phyloP scores from a whole-genome alignment of 805 yeast species.

The Torulaspora indica region DNA sequence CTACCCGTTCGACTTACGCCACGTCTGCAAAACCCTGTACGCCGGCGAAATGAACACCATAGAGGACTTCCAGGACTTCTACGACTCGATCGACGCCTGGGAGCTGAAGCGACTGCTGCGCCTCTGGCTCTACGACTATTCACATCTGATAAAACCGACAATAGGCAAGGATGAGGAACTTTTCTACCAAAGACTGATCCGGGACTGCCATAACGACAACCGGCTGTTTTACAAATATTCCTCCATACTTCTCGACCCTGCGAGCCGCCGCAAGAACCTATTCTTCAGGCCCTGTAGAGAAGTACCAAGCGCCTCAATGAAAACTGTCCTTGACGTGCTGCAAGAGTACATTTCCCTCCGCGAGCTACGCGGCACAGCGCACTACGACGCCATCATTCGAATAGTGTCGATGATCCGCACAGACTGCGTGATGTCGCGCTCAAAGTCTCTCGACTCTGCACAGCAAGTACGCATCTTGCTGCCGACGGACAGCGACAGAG shows the following conservation, averaged over 20 bases:
- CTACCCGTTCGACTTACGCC: slow-evolving; percentile 23
- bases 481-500: slow-evolving; percentile 12
- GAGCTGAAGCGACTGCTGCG: slow-evolving; percentile 23
- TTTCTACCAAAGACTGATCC: slow-evolving; percentile 21
- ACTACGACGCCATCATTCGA: slow-evolving; percentile 22
- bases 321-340: slow-evolving; percentile 24
- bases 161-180: slow-evolving; percentile 16
- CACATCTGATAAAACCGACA: slow-evolving; percentile 13
- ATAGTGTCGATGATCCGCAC: slow-evolving; percentile 29
- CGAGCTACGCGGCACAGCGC: slow-evolving; percentile 10
- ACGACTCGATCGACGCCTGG: slow-evolving; percentile 14
- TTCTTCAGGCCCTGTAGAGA: slow-evolving; percentile 17
- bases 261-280: slow-evolving; percentile 14
- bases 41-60: slow-evolving; percentile 22
- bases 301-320: slow-evolving; percentile 20
- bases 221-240: slow-evolving; percentile 22
- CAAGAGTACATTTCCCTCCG: slow-evolving; percentile 19
- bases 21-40: slow-evolving; percentile 20
- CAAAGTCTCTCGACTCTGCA: background rate
- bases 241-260: slow-evolving; percentile 24
- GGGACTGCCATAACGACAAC: slow-evolving; percentile 23
- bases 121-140: slow-evolving; percentile 32
- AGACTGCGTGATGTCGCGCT: slow-evolving; percentile 19
- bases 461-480: slow-evolving; percentile 17
- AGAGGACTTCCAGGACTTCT: slow-evolving; percentile 25